Evolutionary conservation across 768 basidiomycete species (phyloP).

Genomic region (Mycena polygramma): DNA sequence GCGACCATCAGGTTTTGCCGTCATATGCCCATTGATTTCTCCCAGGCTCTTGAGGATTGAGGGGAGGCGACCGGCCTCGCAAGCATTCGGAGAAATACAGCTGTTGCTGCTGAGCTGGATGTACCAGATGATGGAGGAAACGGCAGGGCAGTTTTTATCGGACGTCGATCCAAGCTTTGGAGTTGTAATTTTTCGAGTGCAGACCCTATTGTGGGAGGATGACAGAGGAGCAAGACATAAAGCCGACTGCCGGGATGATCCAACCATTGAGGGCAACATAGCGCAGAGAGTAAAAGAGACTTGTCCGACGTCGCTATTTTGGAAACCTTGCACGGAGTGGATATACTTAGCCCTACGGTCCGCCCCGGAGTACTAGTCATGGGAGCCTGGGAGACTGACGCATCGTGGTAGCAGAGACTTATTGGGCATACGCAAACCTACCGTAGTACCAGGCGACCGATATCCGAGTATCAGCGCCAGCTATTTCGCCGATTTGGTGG

Average conservation of each 20-base stretch:
- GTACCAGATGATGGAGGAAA: not conserved
- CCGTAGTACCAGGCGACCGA: not conserved
- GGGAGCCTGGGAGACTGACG: too few relatives aligned
- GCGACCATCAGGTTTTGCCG: constrained; percentile 2
- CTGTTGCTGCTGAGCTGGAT: not conserved
- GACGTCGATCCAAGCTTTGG: too few relatives aligned
- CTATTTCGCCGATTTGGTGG: constrained; percentile 25
- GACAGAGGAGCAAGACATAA: not conserved
- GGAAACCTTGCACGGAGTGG: not conserved
- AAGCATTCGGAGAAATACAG: constrained; percentile 4
- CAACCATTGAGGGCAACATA: not conserved
- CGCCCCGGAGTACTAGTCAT: not conserved
- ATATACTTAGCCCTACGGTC: constrained; percentile 11
- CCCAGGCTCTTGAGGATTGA: not conserved
- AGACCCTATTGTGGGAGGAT: too few relatives aligned
- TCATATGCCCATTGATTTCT: constrained; percentile 23
- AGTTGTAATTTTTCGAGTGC: too few relatives aligned
- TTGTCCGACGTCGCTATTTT: not conserved
- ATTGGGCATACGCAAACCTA: too few relatives aligned
- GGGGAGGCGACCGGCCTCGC: not conserved
- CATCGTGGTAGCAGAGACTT: too few relatives aligned
- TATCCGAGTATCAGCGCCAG: not conserved
- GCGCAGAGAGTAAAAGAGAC: not conserved
- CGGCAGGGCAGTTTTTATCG: not conserved
- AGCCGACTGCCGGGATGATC: not conserved